Evolutionary conservation across 768 basidiomycete species (phyloP), one percentile per base, ranked within the genome.

Genomic region (Mycena albidolilacea): DNA sequence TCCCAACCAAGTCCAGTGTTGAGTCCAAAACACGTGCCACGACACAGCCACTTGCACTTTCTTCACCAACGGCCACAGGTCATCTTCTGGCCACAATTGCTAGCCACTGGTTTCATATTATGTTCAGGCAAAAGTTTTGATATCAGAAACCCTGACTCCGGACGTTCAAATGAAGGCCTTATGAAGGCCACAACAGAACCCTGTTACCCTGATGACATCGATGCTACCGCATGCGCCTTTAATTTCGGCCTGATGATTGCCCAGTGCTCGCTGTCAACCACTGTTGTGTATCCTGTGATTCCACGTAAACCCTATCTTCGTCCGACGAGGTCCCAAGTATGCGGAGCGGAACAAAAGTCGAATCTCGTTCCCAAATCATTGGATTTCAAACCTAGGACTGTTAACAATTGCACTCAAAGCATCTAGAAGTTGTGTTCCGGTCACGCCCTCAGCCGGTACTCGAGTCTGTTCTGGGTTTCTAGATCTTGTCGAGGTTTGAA

Each of bases 401-500:
- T 7, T 55, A 15, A 54, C n/a, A n/a, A 35, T 50, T 23, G 43
- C 59, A 35, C 54, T 63, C 37, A 62, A 64, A 15, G 7, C 52
- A 11, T 48, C 59, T 5, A 55, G 48, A 15, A 15, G 23, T 5
- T 63, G 41, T 48, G 52, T 54, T 11, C 50, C 69, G 5, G 30
- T 58, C 62, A 3, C 44, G 62, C 35, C 41, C 63, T 23, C 69
- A 44, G 17, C 17, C 52, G 19, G 38, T 59, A 39, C 52, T 70
- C 38, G 69, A 70, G 44, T 21, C 48, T 23, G 57, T 62, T 15
- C 12, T 38, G 19, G 10, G 35, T 12, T 69, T 46, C 41, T 63
- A 43, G 69, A 70, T 57, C 54, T 70, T 39, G 60, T 64, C 37
- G 63, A 70, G 55, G 69, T 70, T 15, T 15, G 41, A 55, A 23